phyloP scores from a whole-genome alignment of 176 grass and related monocot genomes.

The Guadua angustifolia region DNA sequence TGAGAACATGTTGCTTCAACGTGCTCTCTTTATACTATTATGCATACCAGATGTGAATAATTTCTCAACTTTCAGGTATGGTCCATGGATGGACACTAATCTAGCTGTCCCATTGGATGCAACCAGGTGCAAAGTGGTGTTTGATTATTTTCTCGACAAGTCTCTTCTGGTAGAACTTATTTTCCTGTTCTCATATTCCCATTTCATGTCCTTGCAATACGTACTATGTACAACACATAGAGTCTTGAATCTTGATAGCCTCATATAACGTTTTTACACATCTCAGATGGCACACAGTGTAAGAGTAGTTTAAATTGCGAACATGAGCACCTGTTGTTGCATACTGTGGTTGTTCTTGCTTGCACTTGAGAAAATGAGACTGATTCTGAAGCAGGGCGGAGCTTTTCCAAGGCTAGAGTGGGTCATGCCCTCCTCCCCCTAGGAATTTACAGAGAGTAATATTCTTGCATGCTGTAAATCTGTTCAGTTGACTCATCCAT shows the following conservation, averaged over 20 bases:
- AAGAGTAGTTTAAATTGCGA: neutral
- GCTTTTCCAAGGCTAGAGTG: too few species aligned
- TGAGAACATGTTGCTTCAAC: neutral
- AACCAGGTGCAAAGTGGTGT: constrained; percentile 81
- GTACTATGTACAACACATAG: neutral
- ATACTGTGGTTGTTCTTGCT: constrained; percentile 17
- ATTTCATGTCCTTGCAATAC: constrained; percentile 5
- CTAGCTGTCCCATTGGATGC: constrained; percentile 74
- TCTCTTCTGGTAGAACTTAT: constrained; percentile 61
- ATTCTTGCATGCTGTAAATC: neutral
- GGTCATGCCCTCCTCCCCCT: too few species aligned
- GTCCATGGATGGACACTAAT: constrained; percentile 99
- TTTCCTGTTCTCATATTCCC: constrained; percentile 4
- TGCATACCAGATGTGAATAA: neutral
- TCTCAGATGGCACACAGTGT: neutral
- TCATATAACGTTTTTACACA: neutral
- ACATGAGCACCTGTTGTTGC: constrained; percentile 8
- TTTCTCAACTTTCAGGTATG: constrained; percentile 62
- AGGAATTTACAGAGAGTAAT: neutral
- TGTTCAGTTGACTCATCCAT: constrained; percentile 16
- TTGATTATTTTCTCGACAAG: constrained; percentile 91
- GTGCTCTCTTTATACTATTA: neutral
- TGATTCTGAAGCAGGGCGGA: neutral
- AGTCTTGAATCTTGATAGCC: neutral
- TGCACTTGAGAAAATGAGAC: neutral